Conservation (phyloP, 345 rosid genomes). For the rapeseed (Brassica napus) region Da-Ae NC_063449.1:46908501-46909000, state of each 20-base stretch:
- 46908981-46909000: neutral
- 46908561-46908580: slow-evolving; percentile 5
- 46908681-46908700: slow-evolving; percentile 7
- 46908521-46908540: too few relatives aligned
- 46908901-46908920: neutral
- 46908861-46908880: neutral
- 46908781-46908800: neutral
- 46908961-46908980: too few relatives aligned
- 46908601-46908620: neutral
- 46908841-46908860: neutral
- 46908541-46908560: too few relatives aligned
- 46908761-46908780: neutral
- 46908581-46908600: neutral
- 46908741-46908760: neutral
- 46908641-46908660: neutral
- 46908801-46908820: neutral
- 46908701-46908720: too few relatives aligned
- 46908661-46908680: slow-evolving; percentile 10
- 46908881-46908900: too few relatives aligned
- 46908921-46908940: neutral
- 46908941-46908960: neutral
- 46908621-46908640: neutral
- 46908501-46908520: too few relatives aligned
- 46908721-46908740: neutral
- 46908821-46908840: neutral